Percentiles rank a stretch among this genome's conserved stretches.
phyloP scores from a whole-genome alignment of 2,329 filamentous ascomycete genomes.

The Fusarium sp. region DNA sequence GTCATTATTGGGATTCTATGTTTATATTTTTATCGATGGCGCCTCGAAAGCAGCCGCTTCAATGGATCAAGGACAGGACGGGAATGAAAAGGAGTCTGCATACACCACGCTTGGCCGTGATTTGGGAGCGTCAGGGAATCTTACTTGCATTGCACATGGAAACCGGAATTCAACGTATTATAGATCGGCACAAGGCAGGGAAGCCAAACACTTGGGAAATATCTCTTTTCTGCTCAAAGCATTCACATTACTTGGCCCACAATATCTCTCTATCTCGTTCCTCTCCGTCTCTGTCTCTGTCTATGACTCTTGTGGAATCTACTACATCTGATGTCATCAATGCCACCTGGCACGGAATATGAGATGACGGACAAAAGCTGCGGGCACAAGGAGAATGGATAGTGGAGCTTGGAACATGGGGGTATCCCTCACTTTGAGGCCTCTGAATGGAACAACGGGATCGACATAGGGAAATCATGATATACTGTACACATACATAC shows the following conservation, averaged over 20 bases:
- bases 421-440: constrained; percentile 10
- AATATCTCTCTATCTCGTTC: not conserved
- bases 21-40: constrained; percentile 27
- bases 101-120: constrained; percentile 43
- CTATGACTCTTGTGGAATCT: constrained; percentile 14
- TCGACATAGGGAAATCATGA: constrained; percentile 37
- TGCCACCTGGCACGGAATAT: not conserved
- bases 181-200: constrained; percentile 44
- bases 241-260: constrained; percentile 28
- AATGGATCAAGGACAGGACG: constrained; percentile 28
- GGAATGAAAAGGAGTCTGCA: constrained; percentile 44
- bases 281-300: not conserved
- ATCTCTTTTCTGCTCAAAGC: constrained; percentile 34
- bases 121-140: constrained; percentile 37
- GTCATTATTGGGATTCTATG: constrained; percentile 37
- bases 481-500: constrained; percentile 41
- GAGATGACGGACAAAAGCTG: constrained; percentile 3
- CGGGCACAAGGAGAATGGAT: not conserved
- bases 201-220: constrained; percentile 42
- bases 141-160: constrained; percentile 43
- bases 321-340: constrained; percentile 1
- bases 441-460: constrained; percentile 22
- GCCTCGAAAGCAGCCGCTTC: constrained; percentile 27
- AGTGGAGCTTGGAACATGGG: not conserved
- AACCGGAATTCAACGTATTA: constrained; percentile 42